Conservation (phyloP, 768 basidiomycete species). For the Favolaschia claudopus region DNA sequence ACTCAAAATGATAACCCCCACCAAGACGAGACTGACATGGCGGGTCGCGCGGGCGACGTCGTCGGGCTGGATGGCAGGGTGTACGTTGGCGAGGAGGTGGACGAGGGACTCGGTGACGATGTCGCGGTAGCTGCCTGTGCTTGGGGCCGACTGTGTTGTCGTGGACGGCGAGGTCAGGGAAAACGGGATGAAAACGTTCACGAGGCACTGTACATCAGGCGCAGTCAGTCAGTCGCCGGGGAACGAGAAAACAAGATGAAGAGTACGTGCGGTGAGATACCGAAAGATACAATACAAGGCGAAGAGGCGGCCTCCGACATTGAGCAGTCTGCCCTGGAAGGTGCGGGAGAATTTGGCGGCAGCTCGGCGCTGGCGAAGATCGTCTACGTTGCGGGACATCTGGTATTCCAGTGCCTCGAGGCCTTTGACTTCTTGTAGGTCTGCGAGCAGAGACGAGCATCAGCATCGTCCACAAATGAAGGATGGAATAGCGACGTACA, state of each 20-base stretch:
- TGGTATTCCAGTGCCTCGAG: conserved; percentile 73
- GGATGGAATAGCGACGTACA: conserved; percentile 30
- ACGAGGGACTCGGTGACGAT: conserved; percentile 31
- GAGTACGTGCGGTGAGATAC: conserved; percentile 61
- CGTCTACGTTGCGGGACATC: conserved; percentile 65
- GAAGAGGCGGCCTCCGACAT: conserved; percentile 58
- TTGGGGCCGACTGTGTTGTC: conserved; percentile 1
- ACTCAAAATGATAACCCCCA: conserved; percentile 78
- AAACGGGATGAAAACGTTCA: conserved; percentile 59
- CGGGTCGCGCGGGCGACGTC: conserved; percentile 51
- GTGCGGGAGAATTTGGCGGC: conserved; percentile 60
- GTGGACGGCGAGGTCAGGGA: conserved; percentile 47
- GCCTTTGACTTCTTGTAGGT: conserved; percentile 66
- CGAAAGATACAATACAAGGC: conserved; percentile 74
- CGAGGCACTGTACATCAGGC: conserved; percentile 59
- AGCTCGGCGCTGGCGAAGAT: conserved; percentile 56
- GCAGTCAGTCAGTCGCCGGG: conserved; percentile 1
- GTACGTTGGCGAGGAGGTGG: background rate
- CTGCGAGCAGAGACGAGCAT: conserved; percentile 32
- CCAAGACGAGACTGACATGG: conserved; percentile 68
- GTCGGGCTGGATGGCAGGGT: conserved; percentile 33
- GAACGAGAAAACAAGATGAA: background rate
- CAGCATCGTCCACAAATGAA: background rate
- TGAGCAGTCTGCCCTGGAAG: conserved; percentile 59
- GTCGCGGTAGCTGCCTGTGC: conserved; percentile 37